Conservation (phyloP, 2,329 filamentous ascomycete species). For the Fusarium floridanum region DNA sequence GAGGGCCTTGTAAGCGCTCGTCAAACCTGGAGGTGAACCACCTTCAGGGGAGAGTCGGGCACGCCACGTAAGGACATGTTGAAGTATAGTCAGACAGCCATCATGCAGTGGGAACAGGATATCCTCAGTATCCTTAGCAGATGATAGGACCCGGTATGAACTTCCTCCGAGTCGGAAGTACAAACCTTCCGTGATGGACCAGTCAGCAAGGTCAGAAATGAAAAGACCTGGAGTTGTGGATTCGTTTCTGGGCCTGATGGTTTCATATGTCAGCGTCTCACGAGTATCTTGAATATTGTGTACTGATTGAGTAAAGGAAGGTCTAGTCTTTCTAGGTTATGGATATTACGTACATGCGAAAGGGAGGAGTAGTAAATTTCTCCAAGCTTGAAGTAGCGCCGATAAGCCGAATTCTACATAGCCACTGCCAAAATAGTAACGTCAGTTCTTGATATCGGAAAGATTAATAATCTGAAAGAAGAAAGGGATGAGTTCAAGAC, state of each 20-base stretch:
- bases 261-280: not conserved
- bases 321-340: not conserved
- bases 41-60: not conserved
- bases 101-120: constrained; percentile 5
- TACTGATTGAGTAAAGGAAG: not conserved
- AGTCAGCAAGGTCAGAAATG: not conserved
- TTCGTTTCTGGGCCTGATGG: not conserved
- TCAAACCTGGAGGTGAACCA: not conserved
- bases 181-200: constrained; percentile 5
- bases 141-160: not conserved
- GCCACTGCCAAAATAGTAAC: not conserved
- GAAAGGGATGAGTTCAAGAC: not conserved
- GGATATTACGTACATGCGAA: not conserved
- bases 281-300: not conserved
- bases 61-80: not conserved
- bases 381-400: not conserved
- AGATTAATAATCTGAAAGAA: not conserved
- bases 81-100: not conserved
- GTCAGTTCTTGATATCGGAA: not conserved
- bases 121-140: not conserved
- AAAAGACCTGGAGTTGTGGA: not conserved
- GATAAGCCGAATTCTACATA: constrained; percentile 1
- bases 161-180: not conserved
- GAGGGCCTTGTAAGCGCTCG: not conserved
- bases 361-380: not conserved